Base-by-base conservation (phyloP, 495 filamentous ascomycete genomes). In the Daldinia loculata region DNA sequence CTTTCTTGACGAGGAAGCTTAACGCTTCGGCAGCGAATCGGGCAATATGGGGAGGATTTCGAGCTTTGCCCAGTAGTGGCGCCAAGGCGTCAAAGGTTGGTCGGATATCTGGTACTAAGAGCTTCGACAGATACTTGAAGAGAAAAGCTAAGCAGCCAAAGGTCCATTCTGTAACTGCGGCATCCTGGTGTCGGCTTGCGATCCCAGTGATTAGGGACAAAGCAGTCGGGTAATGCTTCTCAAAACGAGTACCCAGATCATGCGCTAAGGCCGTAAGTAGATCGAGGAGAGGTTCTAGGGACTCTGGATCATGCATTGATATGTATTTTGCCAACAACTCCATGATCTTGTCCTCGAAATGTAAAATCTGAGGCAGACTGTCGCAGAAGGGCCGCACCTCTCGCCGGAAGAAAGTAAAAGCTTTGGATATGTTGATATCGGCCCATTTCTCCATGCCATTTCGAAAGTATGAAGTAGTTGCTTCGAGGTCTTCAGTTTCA, bases 141-240 rank as follows among this genome's bases (percentile, higher is more conserved):
- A 97, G 87, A 87, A 96, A 98, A 67, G 95, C 93, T 14, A 99
- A 85, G 73, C 93, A 94, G 51, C 88, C 93, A 77, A 99, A 98
- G 62, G 93, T 94, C 96, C 95, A 98, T 81, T 99, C 94, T 38
- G 96, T 90, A 15, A 93, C 92, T 69, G 95, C 93, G 32, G 92
- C 85, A 61, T 85, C 83, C 70, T 84, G 82, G 2, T 81, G 77
- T 56, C 78, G 78, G 58, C 77, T 80, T 6, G 84, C 85, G 59
- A 87, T 79, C 24, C 77, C 79, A 32, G 85, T 81, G 61, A 98
- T 87, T 59, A 95, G 78, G 11, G 83, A 84, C 43, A 98, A 87
- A 4, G 90, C 85, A 17, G 86, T 83, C 17, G 84, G 84, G 77
- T 98, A 97, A 75, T 97, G 88, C 60, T 89, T 91, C 80, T 98